Percentiles rank a stretch among this genome's conserved stretches.
These are phyloP conservation scores for Brettanomyces sp. DNA, from an alignment of 805 yeast species.

Conservation along the genomic window DNA sequence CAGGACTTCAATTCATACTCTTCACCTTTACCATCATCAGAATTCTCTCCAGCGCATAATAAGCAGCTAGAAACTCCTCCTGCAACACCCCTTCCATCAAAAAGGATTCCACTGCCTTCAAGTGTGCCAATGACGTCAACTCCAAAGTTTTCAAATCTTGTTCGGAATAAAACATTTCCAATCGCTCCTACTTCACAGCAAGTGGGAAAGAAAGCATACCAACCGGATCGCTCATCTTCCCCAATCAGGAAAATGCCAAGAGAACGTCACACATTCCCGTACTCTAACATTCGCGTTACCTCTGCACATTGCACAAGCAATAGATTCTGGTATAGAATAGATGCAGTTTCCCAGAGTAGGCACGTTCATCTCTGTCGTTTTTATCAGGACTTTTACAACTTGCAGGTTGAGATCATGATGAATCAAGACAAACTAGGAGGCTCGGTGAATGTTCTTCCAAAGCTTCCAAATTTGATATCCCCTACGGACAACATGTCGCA, in stretches of 20 bases:
- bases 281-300: slow-evolving; percentile 26
- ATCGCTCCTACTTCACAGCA: too few relatives aligned
- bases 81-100: slow-evolving; percentile 4
- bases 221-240: neutral
- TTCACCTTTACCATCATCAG: neutral
- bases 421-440: neutral
- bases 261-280: slow-evolving; percentile 1
- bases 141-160: too few relatives aligned
- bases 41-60: too few relatives aligned
- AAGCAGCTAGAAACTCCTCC: slow-evolving; percentile 5
- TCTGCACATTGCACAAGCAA: slow-evolving; percentile 32
- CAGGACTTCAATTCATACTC: too few relatives aligned
- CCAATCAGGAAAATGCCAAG: too few relatives aligned
- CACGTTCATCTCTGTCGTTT: slow-evolving; percentile 35
- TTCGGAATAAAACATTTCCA: too few relatives aligned
- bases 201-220: too few relatives aligned
- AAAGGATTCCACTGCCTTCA: too few relatives aligned
- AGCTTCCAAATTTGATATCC: slow-evolving; percentile 40
- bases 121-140: too few relatives aligned
- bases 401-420: slow-evolving; percentile 24
- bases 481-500: slow-evolving; percentile 20
- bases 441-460: slow-evolving; percentile 23
- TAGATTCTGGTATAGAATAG: slow-evolving; percentile 45
- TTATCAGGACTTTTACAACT: slow-evolving; percentile 41
- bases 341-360: slow-evolving; percentile 20